Base-by-base conservation (phyloP, 331 rosid genomes). In the Pyracantha coccinea region DNA sequence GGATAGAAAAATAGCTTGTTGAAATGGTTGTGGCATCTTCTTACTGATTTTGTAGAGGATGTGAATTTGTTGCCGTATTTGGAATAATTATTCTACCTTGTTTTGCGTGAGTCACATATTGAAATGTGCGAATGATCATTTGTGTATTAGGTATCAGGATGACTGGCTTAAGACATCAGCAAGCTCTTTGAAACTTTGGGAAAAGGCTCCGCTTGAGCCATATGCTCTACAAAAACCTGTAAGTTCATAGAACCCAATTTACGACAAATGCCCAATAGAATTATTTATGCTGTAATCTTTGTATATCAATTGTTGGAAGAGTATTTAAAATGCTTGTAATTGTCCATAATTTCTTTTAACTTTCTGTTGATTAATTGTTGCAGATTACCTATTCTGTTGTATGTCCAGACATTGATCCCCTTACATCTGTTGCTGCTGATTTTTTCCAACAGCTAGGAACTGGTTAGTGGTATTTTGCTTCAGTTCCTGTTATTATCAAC, bases 161-260 rank as follows among this genome's bases (percentile, higher is more conserved):
- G 97, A 94, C 90, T 94, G 99, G 99, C 99, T 94, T 55, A 94
- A 94, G 89, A 85, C 96, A 28, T 91, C 97, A 68, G 88, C 95
- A 45, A 88, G 80, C 81, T 85, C 89, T 74, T 74, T 94, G 72
- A 93, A 87, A 75, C 86, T 84, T 69, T 94, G 99, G 99, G 99
- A 94, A 83, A 94, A 94, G 88, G 96, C 97, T 86, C 99, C 99
- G 66, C 87, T 90, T 32, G 99, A 94, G 81, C 99, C 97, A 53
- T 94, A 88, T 81, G 99, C 97, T 73, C 86, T 83, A 32, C 95
- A 81, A 72, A 94, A 94, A 81, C 95, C 95, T 29, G 97, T 90
- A 87, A 78, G 92, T 83, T 84, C 15, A 57, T 77, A 57, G 41
- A 76, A 59, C 70, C 67, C 80, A 74, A 45, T 63, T 67, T 67